phyloP scores from a whole-genome alignment of 257 asterid species.

The Anisodus acutangulus region DNA sequence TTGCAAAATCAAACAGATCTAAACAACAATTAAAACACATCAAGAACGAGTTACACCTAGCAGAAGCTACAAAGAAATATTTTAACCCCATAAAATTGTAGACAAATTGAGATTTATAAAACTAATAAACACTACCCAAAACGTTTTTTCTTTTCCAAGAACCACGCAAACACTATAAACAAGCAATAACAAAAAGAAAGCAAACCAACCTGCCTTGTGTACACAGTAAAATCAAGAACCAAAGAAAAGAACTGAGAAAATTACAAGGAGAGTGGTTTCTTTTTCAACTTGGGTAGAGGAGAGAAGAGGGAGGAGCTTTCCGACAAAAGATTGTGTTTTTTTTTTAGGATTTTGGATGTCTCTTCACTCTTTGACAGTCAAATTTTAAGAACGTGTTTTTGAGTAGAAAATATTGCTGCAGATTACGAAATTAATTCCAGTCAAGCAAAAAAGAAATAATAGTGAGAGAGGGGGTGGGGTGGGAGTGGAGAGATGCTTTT shows the following conservation, averaged over 20 bases:
- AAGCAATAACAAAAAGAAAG: background rate
- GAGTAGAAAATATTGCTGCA: background rate
- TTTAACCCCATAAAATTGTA: background rate
- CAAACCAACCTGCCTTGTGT: background rate
- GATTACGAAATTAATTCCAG: background rate
- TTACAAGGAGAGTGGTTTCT: background rate
- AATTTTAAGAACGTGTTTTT: background rate
- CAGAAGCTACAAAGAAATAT: background rate
- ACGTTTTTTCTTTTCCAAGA: background rate
- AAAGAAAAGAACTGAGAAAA: slow-evolving; percentile 14
- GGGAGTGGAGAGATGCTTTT: background rate
- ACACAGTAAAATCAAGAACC: background rate
- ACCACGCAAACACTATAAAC: background rate
- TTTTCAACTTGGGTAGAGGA: background rate
- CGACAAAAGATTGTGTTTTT: background rate
- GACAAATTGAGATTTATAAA: background rate
- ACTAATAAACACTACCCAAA: background rate
- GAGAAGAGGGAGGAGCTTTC: background rate
- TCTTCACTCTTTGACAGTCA: background rate
- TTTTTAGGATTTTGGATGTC: background rate
- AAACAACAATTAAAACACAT: slow-evolving; percentile 23
- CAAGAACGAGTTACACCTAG: background rate
- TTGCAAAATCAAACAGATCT: slow-evolving; percentile 27
- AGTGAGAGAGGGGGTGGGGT: background rate
- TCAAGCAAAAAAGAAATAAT: background rate